Base-by-base conservation (phyloP, 495 filamentous ascomycete species). In the Trichoderma virens region DNA sequence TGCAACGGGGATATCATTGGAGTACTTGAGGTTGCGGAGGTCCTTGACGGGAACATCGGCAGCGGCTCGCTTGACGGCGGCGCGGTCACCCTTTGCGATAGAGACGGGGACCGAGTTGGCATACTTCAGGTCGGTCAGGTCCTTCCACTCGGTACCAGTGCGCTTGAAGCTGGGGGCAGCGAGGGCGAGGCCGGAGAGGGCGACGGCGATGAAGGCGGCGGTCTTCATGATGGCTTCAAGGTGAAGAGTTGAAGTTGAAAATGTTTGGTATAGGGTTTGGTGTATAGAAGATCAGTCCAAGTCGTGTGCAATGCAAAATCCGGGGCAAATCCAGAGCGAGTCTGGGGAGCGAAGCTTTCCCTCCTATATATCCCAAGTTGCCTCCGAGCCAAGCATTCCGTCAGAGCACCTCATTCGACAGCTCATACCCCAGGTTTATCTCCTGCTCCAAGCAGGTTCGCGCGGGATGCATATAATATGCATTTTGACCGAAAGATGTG, bases 401-500 rank as follows among this genome's bases (percentile, higher is more conserved):
- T 27, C 25, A 30, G 1, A 16, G 23, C 25, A 56, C 23, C 47
- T 56, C 51, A 56, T 56, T n/a, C 27, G 51, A 13, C 23, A 9
- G 43, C 25, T 31, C 27, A 27, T 28, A 56, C 51, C 51, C 51
- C 51, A 56, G 51, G 51, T 56, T 56, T 56, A 25, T 30, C 51
- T 56, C 51, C 51, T 56, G 51, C 51, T 56, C 51, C 51, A 30
- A 28, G 51, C 20, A 30, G 51, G 51, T 56, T 56, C 51, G 51
- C 51, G 51, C 16, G 25, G 51, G 51, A 56, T 30, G 51, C 51
- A 30, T 56, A 56, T 56, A 56, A 56, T 56, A 56, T 56, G 25
- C 51, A 56, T 56, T 56, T 56, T 56, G 51, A 56, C 51, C 51
- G 51, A 56, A 56, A 56, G 51, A 56, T 56, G 51, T 56, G 51